Evolutionary conservation across 768 basidiomycete species (phyloP).

Genomic region (Lyophyllum semitale): DNA sequence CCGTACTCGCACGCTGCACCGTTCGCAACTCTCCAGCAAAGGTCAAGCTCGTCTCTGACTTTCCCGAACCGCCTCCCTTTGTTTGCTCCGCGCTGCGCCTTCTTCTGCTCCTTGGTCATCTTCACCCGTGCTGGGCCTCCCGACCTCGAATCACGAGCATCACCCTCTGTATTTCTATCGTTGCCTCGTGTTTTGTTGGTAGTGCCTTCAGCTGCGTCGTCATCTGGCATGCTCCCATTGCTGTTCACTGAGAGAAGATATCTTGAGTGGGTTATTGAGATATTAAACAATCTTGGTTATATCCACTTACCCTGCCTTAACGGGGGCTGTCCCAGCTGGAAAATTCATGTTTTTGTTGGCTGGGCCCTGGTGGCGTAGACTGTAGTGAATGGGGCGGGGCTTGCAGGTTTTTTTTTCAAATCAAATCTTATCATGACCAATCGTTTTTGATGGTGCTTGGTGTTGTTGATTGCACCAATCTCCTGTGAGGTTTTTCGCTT

Average conservation of each 20-base stretch:
- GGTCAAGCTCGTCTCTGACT: slow-evolving; percentile 74
- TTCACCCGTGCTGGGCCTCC: slow-evolving; percentile 32
- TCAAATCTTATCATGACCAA: not conserved
- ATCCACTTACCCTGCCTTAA: slow-evolving; percentile 37
- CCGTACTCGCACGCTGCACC: slow-evolving; percentile 74
- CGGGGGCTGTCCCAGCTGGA: slow-evolving; percentile 37
- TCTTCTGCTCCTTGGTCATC: slow-evolving; percentile 65
- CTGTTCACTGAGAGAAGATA: slow-evolving; percentile 31
- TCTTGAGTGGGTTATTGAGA: slow-evolving; percentile 21
- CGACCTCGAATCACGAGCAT: slow-evolving; percentile 19
- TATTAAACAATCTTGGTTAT: not conserved
- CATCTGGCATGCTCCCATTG: slow-evolving; percentile 30
- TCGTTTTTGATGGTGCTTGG: too few species aligned
- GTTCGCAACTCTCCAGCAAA: slow-evolving; percentile 81
- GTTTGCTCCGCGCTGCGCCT: slow-evolving; percentile 78
- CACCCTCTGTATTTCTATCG: slow-evolving; percentile 21
- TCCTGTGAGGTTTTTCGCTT: too few species aligned
- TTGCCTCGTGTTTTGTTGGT: slow-evolving; percentile 36
- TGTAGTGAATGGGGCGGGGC: not conserved
- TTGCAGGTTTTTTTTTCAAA: not conserved
- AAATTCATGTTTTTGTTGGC: not conserved
- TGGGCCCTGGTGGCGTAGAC: not conserved
- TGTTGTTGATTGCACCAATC: too few species aligned
- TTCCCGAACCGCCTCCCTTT: slow-evolving; percentile 81
- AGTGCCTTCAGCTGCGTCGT: slow-evolving; percentile 62